phyloP scores from a whole-genome alignment of 495 filamentous ascomycete genomes.

The Aspergillus egyptiacus region DNA sequence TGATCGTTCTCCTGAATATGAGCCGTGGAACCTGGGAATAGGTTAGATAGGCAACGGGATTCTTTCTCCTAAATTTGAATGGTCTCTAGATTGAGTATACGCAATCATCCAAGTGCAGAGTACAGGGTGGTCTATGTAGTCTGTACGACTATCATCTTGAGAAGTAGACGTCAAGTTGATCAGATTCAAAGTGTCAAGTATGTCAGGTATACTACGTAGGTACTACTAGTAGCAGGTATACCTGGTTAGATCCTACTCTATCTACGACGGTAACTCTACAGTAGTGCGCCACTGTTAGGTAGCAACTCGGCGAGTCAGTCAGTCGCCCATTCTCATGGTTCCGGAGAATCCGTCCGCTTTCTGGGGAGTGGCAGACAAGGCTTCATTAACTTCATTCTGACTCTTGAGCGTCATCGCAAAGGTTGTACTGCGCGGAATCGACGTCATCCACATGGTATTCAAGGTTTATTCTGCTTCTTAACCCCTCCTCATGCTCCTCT shows the following conservation, averaged over 20 bases:
- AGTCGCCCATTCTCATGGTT: too few species aligned
- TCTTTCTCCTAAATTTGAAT: too few species aligned
- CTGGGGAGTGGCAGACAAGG: neutral
- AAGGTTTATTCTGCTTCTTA: conserved; percentile 2
- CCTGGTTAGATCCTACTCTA: too few species aligned
- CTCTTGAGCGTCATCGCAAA: conserved; percentile 19
- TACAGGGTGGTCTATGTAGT: too few species aligned
- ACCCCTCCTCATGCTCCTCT: conserved; percentile 7
- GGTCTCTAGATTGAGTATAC: neutral
- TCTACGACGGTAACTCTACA: too few species aligned
- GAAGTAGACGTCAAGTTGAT: too few species aligned
- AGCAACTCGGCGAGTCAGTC: too few species aligned
- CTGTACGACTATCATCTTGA: neutral
- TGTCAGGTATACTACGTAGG: too few species aligned
- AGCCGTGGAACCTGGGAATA: neutral
- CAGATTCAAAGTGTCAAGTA: too few species aligned
- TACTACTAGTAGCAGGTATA: too few species aligned
- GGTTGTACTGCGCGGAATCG: conserved; percentile 25
- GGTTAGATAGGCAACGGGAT: conserved; percentile 4
- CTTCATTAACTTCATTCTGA: too few species aligned
- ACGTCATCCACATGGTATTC: conserved; percentile 25
- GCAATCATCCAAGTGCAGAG: conserved; percentile 1
- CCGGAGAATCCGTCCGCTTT: conserved; percentile 14
- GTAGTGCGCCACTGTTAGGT: too few species aligned
- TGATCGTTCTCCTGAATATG: conserved; percentile 6